Conservation (phyloP, 768 basidiomycete genomes). For the Trametes cubensis region DNA sequence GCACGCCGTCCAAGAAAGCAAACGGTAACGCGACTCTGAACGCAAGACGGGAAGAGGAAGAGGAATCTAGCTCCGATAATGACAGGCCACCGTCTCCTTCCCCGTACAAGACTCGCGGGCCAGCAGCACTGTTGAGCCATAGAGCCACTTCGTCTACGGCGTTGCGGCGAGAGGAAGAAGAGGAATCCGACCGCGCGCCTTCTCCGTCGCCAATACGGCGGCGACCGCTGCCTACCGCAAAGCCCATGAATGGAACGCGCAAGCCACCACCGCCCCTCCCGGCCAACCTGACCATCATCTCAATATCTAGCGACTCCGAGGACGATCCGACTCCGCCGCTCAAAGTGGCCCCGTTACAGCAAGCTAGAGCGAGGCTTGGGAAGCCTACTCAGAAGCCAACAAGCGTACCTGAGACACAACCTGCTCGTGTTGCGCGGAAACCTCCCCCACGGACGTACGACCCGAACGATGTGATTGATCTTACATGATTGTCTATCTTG, state of each 20-base stretch:
- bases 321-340: constrained; percentile 10
- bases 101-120: constrained; percentile 15
- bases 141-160: background rate
- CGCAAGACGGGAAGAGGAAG: background rate
- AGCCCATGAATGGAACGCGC: background rate
- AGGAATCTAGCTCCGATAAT: constrained; percentile 7
- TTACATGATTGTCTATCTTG: constrained; percentile 36
- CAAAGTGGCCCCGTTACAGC: constrained; percentile 29
- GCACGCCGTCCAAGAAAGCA: constrained; percentile 2
- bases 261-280: constrained; percentile 8
- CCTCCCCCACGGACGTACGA: constrained; percentile 21
- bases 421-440: background rate
- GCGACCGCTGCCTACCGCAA: background rate
- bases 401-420: background rate
- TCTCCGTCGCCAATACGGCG: constrained; percentile 31
- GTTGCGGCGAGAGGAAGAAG: constrained; percentile 7
- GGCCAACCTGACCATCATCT: constrained; percentile 34
- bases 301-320: constrained; percentile 46
- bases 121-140: background rate
- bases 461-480: constrained; percentile 43
- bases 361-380: constrained; percentile 28
- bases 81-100: constrained; percentile 16
- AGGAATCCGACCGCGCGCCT: constrained; percentile 23
- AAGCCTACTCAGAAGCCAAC: background rate
- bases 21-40: too few species aligned